These are phyloP conservation scores for Ceratocystis ficicola DNA, from an alignment of 2,329 filamentous ascomycete species.

Conservation along the genomic window DNA sequence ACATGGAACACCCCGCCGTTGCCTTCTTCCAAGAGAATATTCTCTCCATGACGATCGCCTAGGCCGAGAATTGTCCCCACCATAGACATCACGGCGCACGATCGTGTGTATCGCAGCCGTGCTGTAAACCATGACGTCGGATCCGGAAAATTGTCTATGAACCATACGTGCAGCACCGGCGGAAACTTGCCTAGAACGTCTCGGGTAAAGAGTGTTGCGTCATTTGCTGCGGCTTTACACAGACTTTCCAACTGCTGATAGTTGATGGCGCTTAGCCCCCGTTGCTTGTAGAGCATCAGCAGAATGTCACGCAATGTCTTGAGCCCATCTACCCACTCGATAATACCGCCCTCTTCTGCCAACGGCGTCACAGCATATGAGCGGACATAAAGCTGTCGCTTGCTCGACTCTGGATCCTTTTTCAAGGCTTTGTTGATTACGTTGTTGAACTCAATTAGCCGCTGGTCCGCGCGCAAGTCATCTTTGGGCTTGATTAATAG, in stretches of 20 bases:
- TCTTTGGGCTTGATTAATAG: conserved; percentile 96
- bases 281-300: conserved; percentile 62
- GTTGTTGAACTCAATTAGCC: conserved; percentile 97
- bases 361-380: conserved; percentile 94
- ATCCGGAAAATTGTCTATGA: conserved; percentile 86
- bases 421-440: conserved; percentile 96
- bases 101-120: conserved; percentile 77
- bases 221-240: conserved; percentile 17
- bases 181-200: conserved; percentile 56
- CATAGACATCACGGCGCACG: conserved; percentile 99
- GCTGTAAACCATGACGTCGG: conserved; percentile 86
- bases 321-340: conserved; percentile 96
- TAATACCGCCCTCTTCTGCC: conserved; percentile 93
- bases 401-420: conserved; percentile 78
- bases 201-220: conserved; percentile 51
- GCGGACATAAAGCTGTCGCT: conserved; percentile 84
- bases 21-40: conserved; percentile 86
- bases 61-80: conserved; percentile 88
- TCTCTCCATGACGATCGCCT: conserved; percentile 92
- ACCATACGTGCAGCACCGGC: conserved; percentile 83
- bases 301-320: conserved; percentile 90
- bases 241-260: conserved; percentile 53
- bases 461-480: conserved; percentile 91
- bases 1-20: conserved; percentile 94
- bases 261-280: conserved; percentile 51